Evolutionary conservation across 257 asterid species (phyloP).

Genomic region (Plantago elongata): DNA sequence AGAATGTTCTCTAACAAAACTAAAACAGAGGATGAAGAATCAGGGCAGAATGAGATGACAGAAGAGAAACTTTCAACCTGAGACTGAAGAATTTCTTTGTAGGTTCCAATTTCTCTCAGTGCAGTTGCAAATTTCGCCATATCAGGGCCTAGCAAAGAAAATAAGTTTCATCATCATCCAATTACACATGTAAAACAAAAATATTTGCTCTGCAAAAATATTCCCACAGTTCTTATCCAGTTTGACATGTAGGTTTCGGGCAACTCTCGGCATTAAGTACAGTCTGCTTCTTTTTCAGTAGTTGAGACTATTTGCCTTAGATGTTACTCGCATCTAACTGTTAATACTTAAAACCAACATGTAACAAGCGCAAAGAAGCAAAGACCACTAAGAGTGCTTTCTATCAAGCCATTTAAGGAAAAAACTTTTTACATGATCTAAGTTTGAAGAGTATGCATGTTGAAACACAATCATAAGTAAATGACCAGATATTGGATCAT

Average conservation of each 20-base stretch:
- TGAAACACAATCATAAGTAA: neutral
- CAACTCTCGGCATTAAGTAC: constrained; percentile 8
- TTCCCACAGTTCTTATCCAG: neutral
- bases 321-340: constrained; percentile 1
- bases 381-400: constrained; percentile 7
- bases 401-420: constrained; percentile 11
- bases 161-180: constrained; percentile 25
- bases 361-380: constrained; percentile 9
- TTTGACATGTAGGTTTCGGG: neutral
- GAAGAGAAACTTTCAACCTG: constrained; percentile 43
- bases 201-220: neutral
- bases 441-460: constrained; percentile 8
- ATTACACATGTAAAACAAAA: neutral
- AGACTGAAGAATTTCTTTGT: constrained; percentile 89
- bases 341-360: neutral
- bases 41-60: neutral
- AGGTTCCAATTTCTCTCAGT: constrained; percentile 83
- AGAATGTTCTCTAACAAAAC: too few relatives aligned
- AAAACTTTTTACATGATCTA: constrained; percentile 2
- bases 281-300: constrained; percentile 1
- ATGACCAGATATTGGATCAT: neutral
- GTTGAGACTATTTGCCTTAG: neutral
- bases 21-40: too few relatives aligned
- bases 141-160: constrained; percentile 67
- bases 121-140: constrained; percentile 86